Evolutionary conservation across 495 filamentous ascomycete species (phyloP).

Genomic region (Penicillium arizonense): DNA sequence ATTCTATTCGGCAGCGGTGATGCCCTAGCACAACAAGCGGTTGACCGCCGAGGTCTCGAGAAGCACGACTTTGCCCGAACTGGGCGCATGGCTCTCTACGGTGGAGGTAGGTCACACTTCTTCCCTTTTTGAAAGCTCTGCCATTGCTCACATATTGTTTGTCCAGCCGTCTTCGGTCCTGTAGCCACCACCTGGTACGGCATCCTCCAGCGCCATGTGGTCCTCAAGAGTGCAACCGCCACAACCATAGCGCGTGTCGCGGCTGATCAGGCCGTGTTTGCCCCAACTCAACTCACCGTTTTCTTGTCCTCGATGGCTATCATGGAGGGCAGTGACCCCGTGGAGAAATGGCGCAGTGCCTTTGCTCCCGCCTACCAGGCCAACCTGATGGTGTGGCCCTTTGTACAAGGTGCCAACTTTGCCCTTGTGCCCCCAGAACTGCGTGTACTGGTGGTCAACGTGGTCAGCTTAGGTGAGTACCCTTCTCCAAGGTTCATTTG

Average conservation of each 20-base stretch:
- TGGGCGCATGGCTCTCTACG: constrained; percentile 87
- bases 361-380: constrained; percentile 70
- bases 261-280: constrained; percentile 83
- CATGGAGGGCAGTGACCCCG: constrained; percentile 73
- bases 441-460: constrained; percentile 83
- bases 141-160: constrained; percentile 4
- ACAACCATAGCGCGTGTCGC: constrained; percentile 82
- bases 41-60: constrained; percentile 74
- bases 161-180: constrained; percentile 81
- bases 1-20: constrained; percentile 91
- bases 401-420: constrained; percentile 89
- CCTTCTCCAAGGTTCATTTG: neutral
- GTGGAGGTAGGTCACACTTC: constrained; percentile 62
- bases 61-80: constrained; percentile 83
- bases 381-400: constrained; percentile 93
- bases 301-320: constrained; percentile 87
- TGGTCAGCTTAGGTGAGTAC: constrained; percentile 69
- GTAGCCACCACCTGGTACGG: constrained; percentile 87
- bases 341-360: constrained; percentile 66
- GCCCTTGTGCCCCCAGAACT: constrained; percentile 83
- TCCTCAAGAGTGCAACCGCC: constrained; percentile 58
- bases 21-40: constrained; percentile 86
- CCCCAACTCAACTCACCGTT: constrained; percentile 72
- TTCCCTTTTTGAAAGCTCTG: neutral
- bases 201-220: constrained; percentile 69